These are phyloP conservation scores for Penicillium arizonense DNA, from an alignment of 495 filamentous ascomycete species.

Conservation along the genomic window DNA sequence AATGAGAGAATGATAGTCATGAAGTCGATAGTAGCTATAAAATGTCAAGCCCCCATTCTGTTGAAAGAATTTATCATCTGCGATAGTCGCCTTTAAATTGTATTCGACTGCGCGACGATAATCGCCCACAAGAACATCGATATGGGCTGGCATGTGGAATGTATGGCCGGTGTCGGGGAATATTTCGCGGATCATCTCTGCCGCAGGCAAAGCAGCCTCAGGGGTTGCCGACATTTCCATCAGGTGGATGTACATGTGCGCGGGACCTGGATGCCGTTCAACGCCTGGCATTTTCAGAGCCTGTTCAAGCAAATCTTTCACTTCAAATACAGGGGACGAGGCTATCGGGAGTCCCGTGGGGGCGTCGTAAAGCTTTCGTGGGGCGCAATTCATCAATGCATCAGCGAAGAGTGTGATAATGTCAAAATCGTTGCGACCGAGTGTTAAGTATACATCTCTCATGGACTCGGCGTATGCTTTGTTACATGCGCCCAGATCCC, in stretches of 20 bases:
- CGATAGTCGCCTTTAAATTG: conserved; percentile 52
- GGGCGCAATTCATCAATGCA: conserved; percentile 61
- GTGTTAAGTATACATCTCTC: conserved; percentile 46
- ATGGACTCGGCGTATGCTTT: conserved; percentile 55
- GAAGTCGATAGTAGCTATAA: conserved; percentile 61
- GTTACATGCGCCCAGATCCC: conserved; percentile 46
- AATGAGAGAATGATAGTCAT: conserved; percentile 61
- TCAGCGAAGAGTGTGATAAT: conserved; percentile 58
- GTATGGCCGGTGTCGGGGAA: conserved; percentile 62
- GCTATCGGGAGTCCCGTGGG: conserved; percentile 50
- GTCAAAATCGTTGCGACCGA: conserved; percentile 48
- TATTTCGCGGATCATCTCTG: conserved; percentile 56
- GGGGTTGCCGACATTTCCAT: conserved; percentile 65
- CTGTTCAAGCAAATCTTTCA: conserved; percentile 48
- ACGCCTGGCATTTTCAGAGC: conserved; percentile 38
- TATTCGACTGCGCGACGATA: conserved; percentile 56
- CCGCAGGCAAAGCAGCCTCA: conserved; percentile 50
- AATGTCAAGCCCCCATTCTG: conserved; percentile 52
- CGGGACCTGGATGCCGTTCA: conserved; percentile 52
- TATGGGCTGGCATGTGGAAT: conserved; percentile 65
- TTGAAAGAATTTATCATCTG: conserved; percentile 55
- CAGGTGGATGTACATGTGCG: conserved; percentile 65
- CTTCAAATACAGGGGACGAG: conserved; percentile 51
- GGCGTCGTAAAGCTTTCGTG: conserved; percentile 59
- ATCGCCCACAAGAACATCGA: conserved; percentile 63